Evolutionary conservation across 2,329 filamentous ascomycete genomes (phyloP), one percentile per base, ranked within the genome.

Genomic region (Hypoxylon sp.): DNA sequence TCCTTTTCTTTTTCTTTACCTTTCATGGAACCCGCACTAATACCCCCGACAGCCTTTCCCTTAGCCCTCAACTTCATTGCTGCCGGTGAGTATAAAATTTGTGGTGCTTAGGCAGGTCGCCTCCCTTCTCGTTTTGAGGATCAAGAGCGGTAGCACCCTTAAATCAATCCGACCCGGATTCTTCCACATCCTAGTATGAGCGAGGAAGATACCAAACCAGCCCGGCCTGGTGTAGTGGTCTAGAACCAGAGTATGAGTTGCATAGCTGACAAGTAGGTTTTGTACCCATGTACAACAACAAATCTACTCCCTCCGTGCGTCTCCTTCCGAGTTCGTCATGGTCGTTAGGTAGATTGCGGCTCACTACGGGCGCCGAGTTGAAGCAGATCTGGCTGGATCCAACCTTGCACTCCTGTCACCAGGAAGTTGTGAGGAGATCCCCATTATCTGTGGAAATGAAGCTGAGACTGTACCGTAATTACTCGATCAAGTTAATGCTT

Each of bases 401-500:
- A 89, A 84, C 87, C 85, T 79, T 70, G 69, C 68, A 65, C 55
- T 58, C 60, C 67, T 34, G 30, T 68, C 48, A 30, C 17, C 5
- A 32, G 62, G 46, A 28, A 55, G 30, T 32, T 55, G 69, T 63
- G 68, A 67, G 81, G 80, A 84, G 82, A 84, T 80, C 78, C 67
- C 50, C 58, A 62, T 60, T 72, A 11, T 19, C 75, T 79, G 83
- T 72, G 75, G 78, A 81, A 77, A 88, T 83, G 87, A 94, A 88
- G 93, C 93, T 95, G 93, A 96, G 93, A 95, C 91, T 90, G 91
- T 89, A 96, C 93, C 92, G 93, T 94, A 85, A 91, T 86, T 90
- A 95, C 92, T 95, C 92, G 93, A 96, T 93, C 93, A 96, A 96
- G 93, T 93, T 95, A 96, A 95, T 94, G 91, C 93, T 96, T 96